A percentile compares a stretch with the other conserved stretches of the same genome.
Conservation (phyloP, 2,329 filamentous ascomycete species). For the Aspergillus piperis region DNA sequence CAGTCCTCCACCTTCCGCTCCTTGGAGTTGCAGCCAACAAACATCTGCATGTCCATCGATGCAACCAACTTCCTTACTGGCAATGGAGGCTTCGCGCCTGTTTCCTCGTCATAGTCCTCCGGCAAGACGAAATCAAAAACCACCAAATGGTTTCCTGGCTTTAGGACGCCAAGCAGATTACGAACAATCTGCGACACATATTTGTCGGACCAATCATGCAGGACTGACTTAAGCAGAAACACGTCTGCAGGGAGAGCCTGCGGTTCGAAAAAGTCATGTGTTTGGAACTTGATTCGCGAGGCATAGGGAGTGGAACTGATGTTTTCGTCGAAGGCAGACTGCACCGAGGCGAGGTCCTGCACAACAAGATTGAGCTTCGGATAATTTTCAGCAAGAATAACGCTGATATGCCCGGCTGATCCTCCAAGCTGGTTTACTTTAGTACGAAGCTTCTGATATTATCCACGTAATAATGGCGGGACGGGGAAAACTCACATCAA, state of each 20-base stretch:
- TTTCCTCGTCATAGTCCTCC: not conserved
- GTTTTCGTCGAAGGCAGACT: not conserved
- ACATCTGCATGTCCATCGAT: not conserved
- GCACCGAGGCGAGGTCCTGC: not conserved
- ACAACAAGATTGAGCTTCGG: not conserved
- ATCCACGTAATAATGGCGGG: too few species aligned
- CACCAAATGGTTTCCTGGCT: not conserved
- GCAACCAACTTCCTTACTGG: not conserved
- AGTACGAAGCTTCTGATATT: not conserved
- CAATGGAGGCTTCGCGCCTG: not conserved
- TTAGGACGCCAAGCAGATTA: not conserved
- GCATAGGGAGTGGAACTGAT: not conserved
- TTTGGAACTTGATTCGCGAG: not conserved
- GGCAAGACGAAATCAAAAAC: not conserved
- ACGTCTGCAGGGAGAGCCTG: not conserved
- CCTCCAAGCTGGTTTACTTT: not conserved
- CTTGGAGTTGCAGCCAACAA: not conserved
- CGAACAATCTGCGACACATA: not conserved
- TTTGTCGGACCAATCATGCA: not conserved
- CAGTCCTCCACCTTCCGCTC: not conserved
- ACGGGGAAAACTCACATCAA: not conserved
- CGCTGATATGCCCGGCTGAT: not conserved
- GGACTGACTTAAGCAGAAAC: not conserved
- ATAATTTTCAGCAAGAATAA: not conserved
- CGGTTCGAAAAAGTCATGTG: not conserved